Conservation (phyloP, 305 asterid genomes). For the Solanum hybrid region DNA sequence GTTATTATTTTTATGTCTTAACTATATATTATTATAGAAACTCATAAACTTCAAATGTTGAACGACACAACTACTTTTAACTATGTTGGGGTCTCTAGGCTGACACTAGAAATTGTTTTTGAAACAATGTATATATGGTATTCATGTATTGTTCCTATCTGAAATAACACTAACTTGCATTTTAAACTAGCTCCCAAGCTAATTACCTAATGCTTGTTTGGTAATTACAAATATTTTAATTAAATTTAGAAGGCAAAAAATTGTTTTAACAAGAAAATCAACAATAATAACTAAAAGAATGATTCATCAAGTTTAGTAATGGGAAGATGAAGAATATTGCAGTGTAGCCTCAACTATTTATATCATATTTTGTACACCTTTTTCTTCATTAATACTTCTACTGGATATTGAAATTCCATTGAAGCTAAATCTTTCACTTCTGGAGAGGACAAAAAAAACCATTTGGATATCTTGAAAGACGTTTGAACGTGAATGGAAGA, state of each 20-base stretch:
- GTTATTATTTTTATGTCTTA: too few relatives aligned
- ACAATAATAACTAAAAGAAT: neutral
- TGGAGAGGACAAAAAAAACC: neutral
- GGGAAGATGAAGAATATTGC: neutral
- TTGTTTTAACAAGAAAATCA: neutral
- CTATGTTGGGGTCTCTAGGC: neutral
- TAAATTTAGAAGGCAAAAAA: neutral
- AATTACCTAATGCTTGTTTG: too few relatives aligned
- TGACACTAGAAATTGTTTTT: neutral
- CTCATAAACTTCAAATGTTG: neutral
- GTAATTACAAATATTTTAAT: neutral
- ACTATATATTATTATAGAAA: too few relatives aligned
- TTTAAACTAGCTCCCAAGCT: neutral
- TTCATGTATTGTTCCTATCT: neutral
- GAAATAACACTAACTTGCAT: neutral
- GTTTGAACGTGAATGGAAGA: neutral
- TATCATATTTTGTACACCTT: neutral
- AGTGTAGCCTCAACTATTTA: neutral
- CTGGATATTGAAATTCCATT: neutral
- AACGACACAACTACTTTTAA: neutral
- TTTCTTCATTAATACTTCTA: neutral
- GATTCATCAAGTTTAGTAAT: neutral
- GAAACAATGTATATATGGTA: too few relatives aligned
- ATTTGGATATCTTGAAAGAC: neutral
- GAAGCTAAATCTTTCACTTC: neutral